Base-by-base conservation (phyloP, 2,329 filamentous ascomycete genomes). In the Aspergillus bombycis region DNA sequence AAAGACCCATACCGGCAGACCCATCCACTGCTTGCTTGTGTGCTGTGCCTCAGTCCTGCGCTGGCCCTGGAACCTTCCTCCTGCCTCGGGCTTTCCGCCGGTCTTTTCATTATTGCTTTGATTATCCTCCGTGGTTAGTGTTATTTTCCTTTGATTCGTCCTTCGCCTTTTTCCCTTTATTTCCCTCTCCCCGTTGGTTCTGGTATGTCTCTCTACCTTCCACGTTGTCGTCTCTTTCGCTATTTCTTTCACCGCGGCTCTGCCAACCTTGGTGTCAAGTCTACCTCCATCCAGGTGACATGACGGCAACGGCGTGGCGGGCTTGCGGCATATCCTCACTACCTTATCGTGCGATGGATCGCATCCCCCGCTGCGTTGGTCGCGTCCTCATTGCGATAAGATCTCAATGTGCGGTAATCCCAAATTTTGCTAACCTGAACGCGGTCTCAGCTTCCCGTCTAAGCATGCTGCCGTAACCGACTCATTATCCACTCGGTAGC, bases 401-500 rank as follows among this genome's bases (percentile, higher is more conserved):
- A 46, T 45, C 50, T 56, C 36, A 46, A 19, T 52, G 21, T 41
- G 60, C 58, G 23, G 52, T 45, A 28, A 38, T 55, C 3, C n/a
- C 30, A 55, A n/a, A 23, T 48, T 34, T 61, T 57, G 53, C 68
- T 70, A 64, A 70, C 65, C 21, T 60, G 46, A 43, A 48, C 61
- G 59, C 54, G 56, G 53, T 60, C 53, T 57, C 58, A 64, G 66
- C 61, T 65, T 54, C 34, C 16, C 43, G 23, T 57, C 65, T 64
- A 73, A 78, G 70, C 66, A 78, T 78, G 75, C 71, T 72, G 60
- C 62, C 67, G 59, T 77, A 73, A 70, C 62, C 63, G 61, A 55
- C 23, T 32, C 45, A 54, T 60, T 21, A 43, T 26, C 21, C 45
- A 28, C 48, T 61, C 60, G 56, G 61, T 60, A 60, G 41, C 65